A percentile compares a stretch with the other conserved stretches of the same genome.
These are phyloP conservation scores for Pleurotus ostreatus DNA, from an alignment of 768 basidiomycete species.

Conservation along the genomic window DNA sequence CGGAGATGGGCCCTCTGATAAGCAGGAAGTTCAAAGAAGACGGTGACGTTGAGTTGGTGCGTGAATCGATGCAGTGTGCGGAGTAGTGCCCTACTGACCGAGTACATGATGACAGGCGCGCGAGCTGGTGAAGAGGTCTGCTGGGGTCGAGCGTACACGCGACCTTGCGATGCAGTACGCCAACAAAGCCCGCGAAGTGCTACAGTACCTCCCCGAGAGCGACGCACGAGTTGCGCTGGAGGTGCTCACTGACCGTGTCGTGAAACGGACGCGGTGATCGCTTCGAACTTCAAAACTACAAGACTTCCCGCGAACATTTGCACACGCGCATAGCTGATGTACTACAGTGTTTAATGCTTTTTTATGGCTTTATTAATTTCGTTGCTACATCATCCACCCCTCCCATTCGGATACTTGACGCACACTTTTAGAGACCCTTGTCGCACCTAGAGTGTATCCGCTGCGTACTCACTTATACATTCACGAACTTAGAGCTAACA, in stretches of 20 bases:
- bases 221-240: constrained; percentile 77
- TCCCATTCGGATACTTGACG: neutral
- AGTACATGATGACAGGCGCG: constrained; percentile 45
- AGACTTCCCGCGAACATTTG: neutral
- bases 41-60: constrained; percentile 79
- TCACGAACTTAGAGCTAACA: too few species aligned
- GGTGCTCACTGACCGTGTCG: constrained; percentile 62
- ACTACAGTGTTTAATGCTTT: neutral
- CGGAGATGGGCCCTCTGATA: constrained; percentile 82
- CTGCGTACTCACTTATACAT: too few species aligned
- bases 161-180: constrained; percentile 75
- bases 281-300: neutral
- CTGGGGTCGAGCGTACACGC: constrained; percentile 75
- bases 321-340: neutral
- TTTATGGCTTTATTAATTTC: neutral
- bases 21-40: constrained; percentile 68
- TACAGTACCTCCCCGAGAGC: constrained; percentile 73
- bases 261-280: constrained; percentile 49
- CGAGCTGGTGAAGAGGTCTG: constrained; percentile 61
- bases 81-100: neutral
- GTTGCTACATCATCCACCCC: neutral
- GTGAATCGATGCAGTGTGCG: constrained; percentile 14
- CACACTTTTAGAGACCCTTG: neutral
- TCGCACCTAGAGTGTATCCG: neutral
- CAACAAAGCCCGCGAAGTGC: constrained; percentile 66